Evolutionary conservation across 495 filamentous ascomycete species (phyloP), one percentile per base, ranked within the genome.

Genomic region (Clohesyomyces aquaticus): DNA sequence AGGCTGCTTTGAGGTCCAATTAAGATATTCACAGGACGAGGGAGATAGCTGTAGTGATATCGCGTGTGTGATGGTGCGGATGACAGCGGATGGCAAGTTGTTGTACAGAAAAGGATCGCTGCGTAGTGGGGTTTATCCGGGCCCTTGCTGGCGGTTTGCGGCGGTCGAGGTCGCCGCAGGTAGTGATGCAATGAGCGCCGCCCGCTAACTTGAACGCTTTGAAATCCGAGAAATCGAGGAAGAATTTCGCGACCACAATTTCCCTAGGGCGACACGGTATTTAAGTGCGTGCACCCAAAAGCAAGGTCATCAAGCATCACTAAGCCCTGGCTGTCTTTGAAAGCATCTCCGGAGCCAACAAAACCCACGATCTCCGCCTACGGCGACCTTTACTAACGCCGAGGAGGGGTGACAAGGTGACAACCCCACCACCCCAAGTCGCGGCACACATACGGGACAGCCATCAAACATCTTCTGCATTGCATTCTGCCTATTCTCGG

Each of bases 341-440:
- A 69, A 69, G 66, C 66, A 65, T 69, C 66, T 64, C 66, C 66
- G 66, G 59, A 22, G 45, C 65, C 45, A 59, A 29, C 54, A 19
- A 53, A 32, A 8, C 18, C 23, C 21, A 35, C 28, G 49, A 57
- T 23, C 61, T 55, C 64, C 65, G 65, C 29, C 63, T 59, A 55
- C 43, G 55, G 55, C 35, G 47, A 61, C 50, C 27, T 53, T n/a
- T 59, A 49, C 54, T 63, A 61, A 63, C 45, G 65, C 60, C 60
- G 65, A 58, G 46, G 35, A 19, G 52, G 4, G 43, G 8, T 4
- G 47, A 19, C 47, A 12, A 22, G 43, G 8, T 4, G 47, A 19
- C 47, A 12, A 22, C 8, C 47, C n/a, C 2, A 19, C 47, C 47
- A 3, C 19, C 12, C 32, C 32, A n/a, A n/a, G 6, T 38, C 14